Percentiles rank a stretch among this genome's conserved stretches.
Evolutionary conservation across 257 asterid genomes (phyloP).

Genomic region (Primulina eburnea): DNA sequence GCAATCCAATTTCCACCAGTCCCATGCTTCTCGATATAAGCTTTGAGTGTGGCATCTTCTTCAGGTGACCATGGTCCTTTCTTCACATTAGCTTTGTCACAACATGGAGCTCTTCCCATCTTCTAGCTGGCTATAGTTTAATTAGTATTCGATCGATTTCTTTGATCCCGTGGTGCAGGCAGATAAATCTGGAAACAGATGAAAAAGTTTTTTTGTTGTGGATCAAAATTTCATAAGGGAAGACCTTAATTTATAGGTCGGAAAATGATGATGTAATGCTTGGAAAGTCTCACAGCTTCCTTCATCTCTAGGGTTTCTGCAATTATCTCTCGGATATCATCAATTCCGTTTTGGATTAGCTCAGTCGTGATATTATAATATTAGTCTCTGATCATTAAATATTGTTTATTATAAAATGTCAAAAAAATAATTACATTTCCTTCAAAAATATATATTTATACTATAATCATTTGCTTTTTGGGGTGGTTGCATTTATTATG

Average conservation of each 20-base stretch:
- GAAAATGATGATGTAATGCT: constrained; percentile 61
- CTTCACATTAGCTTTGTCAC: constrained; percentile 91
- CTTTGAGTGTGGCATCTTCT: constrained; percentile 88
- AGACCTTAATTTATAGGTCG: constrained; percentile 77
- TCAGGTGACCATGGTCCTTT: constrained; percentile 98
- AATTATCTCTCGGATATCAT: constrained; percentile 12
- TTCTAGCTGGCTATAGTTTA: constrained; percentile 1
- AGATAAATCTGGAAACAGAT: constrained; percentile 11
- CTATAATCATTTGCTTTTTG: constrained; percentile 35
- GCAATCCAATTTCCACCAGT: constrained; percentile 97
- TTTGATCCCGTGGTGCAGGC: too few species aligned
- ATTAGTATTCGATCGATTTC: background rate
- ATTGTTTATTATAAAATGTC: constrained; percentile 12
- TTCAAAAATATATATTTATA: constrained; percentile 16
- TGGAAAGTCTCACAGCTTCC: constrained; percentile 38
- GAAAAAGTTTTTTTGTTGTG: constrained; percentile 19
- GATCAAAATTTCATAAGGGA: constrained; percentile 41
- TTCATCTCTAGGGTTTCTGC: constrained; percentile 54
- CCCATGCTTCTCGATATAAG: constrained; percentile 70
- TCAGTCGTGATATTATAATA: constrained; percentile 32
- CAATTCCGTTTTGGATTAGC: constrained; percentile 63
- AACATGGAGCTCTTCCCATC: constrained; percentile 99
- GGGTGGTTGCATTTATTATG: constrained; percentile 16
- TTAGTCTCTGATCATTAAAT: background rate
- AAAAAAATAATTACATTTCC: constrained; percentile 32